Conservation (phyloP, 2,329 filamentous ascomycete genomes). For the Aspergillus quadricinctus region DNA sequence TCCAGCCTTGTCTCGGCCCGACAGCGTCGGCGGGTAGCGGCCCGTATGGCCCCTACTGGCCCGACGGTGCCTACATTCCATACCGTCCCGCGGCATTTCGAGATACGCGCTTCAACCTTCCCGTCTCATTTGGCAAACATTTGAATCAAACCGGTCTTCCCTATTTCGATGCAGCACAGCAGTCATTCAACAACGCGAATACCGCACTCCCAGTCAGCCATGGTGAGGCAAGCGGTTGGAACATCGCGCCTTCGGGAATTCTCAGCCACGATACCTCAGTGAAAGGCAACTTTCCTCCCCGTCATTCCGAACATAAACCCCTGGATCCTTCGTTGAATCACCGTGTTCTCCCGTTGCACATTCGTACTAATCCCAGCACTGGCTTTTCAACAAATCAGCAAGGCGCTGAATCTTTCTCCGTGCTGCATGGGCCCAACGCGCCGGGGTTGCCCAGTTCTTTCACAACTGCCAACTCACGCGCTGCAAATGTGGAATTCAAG, state of each 20-base stretch:
- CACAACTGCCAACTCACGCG: slow-evolving; percentile 19
- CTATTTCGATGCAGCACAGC: slow-evolving; percentile 28
- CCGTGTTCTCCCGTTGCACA: slow-evolving; percentile 25
- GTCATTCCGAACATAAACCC: slow-evolving; percentile 32
- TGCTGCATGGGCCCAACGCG: slow-evolving; percentile 22
- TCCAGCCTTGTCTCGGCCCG: slow-evolving; percentile 55
- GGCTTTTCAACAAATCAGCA: slow-evolving; percentile 16
- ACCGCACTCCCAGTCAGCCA: slow-evolving; percentile 23
- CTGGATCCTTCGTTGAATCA: slow-evolving; percentile 25
- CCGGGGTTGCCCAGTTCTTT: slow-evolving; percentile 20
- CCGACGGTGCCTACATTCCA: slow-evolving; percentile 58
- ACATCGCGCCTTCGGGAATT: slow-evolving; percentile 22
- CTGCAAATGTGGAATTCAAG: slow-evolving; percentile 53
- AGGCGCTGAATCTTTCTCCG: slow-evolving; percentile 18
- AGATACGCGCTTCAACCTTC: slow-evolving; percentile 45
- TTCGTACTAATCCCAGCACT: slow-evolving; percentile 18
- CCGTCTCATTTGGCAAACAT: slow-evolving; percentile 20
- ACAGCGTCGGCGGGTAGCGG: slow-evolving; percentile 55
- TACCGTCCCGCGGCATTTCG: slow-evolving; percentile 56
- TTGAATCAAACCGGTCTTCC: slow-evolving; percentile 17
- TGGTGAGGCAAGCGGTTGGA: slow-evolving; percentile 29
- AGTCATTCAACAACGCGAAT: slow-evolving; percentile 20
- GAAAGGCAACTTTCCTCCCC: slow-evolving; percentile 35
- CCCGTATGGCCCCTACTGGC: slow-evolving; percentile 60
- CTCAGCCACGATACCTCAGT: slow-evolving; percentile 26